Percentiles rank a stretch among this genome's conserved stretches.
Evolutionary conservation across 1,139 yeast genomes (phyloP).

Genomic region (Komagataea norvegica): DNA sequence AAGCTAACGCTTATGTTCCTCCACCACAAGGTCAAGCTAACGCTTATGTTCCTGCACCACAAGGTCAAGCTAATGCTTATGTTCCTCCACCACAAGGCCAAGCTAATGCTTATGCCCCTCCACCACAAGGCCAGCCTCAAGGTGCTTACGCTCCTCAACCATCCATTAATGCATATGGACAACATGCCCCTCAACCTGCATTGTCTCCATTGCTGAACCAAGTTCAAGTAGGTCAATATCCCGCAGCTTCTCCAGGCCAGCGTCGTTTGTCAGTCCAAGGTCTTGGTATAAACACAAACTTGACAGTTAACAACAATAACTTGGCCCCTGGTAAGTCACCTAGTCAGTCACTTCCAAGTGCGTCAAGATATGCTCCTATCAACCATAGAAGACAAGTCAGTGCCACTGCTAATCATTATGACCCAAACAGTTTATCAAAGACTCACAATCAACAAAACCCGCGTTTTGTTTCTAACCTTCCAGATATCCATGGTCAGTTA

Average conservation of each 20-base stretch:
- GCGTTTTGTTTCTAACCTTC: constrained; percentile 1
- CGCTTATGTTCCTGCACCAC: constrained; percentile 18
- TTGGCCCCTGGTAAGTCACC: constrained; percentile 13
- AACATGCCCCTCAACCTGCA: constrained; percentile 7
- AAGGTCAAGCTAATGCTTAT: constrained; percentile 1
- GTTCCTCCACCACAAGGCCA: constrained; percentile 8
- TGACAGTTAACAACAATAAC: no score
- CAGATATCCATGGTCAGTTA: constrained; percentile 1
- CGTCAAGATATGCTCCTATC: constrained; percentile 36
- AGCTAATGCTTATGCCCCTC: constrained; percentile 3
- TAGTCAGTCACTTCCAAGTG: constrained; percentile 23
- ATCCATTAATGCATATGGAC: constrained; percentile 1
- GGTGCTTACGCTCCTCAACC: no score
- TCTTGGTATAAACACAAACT: neutral
- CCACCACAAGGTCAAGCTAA: constrained; percentile 6
- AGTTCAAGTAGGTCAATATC: constrained; percentile 3
- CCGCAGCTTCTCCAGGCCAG: neutral
- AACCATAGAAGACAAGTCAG: constrained; percentile 32
- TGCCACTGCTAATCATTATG: constrained; percentile 24
- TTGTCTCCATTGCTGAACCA: constrained; percentile 14
- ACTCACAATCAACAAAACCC: constrained; percentile 5
- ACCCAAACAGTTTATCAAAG: constrained; percentile 21
- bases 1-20: neutral
- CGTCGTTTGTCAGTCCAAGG: constrained; percentile 1
- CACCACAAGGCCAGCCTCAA: neutral